Conservation (phyloP, 257 asterid genomes). For the Gentiana straminea region DNA sequence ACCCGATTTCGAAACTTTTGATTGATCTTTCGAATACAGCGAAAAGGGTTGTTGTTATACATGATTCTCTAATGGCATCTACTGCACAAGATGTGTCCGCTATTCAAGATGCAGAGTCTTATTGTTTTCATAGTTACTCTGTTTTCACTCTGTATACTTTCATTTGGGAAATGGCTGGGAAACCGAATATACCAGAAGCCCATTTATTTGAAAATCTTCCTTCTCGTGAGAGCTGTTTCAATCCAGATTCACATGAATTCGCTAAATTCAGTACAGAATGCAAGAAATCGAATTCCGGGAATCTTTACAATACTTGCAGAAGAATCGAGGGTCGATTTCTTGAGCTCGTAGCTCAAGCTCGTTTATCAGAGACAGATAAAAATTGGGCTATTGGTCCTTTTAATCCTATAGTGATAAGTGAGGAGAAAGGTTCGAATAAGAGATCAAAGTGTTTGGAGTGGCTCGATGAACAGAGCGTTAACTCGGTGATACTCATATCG, state of each 20-base stretch:
- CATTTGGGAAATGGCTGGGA: constrained; percentile 21
- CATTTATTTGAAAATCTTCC: constrained; percentile 7
- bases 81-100: constrained; percentile 27
- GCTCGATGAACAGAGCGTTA: constrained; percentile 32
- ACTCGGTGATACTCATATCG: constrained; percentile 39
- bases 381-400: constrained; percentile 72
- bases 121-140: constrained; percentile 35
- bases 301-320: constrained; percentile 43
- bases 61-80: constrained; percentile 46
- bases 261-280: background rate
- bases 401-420: constrained; percentile 23
- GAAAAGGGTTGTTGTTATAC: constrained; percentile 31
- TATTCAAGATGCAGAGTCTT: constrained; percentile 29
- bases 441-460: constrained; percentile 40
- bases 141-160: constrained; percentile 26
- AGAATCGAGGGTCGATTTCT: no score
- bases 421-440: background rate
- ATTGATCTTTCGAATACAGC: constrained; percentile 10
- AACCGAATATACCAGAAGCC: constrained; percentile 20
- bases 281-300: constrained; percentile 18
- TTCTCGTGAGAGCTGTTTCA: constrained; percentile 34
- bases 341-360: constrained; percentile 23
- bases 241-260: constrained; percentile 28
- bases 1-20: constrained; percentile 26
- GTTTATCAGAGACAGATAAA: constrained; percentile 16